Conservation (phyloP, 1,139 yeast species). For the Candida sp. region DNA sequence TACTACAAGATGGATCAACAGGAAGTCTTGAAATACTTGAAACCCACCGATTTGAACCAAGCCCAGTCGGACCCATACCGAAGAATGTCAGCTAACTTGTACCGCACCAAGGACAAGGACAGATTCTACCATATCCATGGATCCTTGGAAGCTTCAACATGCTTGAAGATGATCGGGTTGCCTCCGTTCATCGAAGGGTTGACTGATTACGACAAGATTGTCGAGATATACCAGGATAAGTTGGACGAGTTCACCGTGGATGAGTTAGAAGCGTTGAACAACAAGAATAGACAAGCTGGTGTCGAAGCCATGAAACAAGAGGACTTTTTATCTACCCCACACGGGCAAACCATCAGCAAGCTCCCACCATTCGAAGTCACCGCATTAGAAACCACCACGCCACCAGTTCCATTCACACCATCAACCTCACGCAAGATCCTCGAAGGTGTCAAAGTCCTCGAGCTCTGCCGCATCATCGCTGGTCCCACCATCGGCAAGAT, state of each 20-base stretch:
- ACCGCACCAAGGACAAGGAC: slow-evolving; percentile 29
- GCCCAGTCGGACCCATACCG: slow-evolving; percentile 33
- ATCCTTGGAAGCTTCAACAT: slow-evolving; percentile 31
- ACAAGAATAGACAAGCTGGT: slow-evolving; percentile 29
- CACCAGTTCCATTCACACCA: slow-evolving; percentile 22
- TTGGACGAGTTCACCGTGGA: slow-evolving; percentile 22
- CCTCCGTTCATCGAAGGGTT: slow-evolving; percentile 25
- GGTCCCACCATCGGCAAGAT: slow-evolving; percentile 34
- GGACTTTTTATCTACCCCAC: slow-evolving; percentile 28
- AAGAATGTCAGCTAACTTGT: slow-evolving; percentile 34
- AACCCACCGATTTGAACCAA: slow-evolving; percentile 27
- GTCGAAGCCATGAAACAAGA: slow-evolving; percentile 28
- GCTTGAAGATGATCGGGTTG: slow-evolving; percentile 35
- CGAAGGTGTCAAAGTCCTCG: slow-evolving; percentile 32
- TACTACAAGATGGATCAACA: slow-evolving; percentile 25
- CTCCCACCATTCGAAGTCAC: slow-evolving; percentile 26
- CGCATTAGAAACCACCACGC: slow-evolving; percentile 22
- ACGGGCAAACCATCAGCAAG: slow-evolving; percentile 24
- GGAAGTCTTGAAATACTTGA: slow-evolving; percentile 21
- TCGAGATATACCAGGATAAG: slow-evolving; percentile 23
- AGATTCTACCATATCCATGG: slow-evolving; percentile 36
- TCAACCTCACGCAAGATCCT: slow-evolving; percentile 22
- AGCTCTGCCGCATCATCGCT: slow-evolving; percentile 34
- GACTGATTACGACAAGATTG: slow-evolving; percentile 25
- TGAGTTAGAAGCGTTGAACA: slow-evolving; percentile 23